A percentile compares a stretch with the other conserved stretches of the same genome.
phyloP scores from a whole-genome alignment of 1,284 basidiomycete species.

The Marasmius sp. region DNA sequence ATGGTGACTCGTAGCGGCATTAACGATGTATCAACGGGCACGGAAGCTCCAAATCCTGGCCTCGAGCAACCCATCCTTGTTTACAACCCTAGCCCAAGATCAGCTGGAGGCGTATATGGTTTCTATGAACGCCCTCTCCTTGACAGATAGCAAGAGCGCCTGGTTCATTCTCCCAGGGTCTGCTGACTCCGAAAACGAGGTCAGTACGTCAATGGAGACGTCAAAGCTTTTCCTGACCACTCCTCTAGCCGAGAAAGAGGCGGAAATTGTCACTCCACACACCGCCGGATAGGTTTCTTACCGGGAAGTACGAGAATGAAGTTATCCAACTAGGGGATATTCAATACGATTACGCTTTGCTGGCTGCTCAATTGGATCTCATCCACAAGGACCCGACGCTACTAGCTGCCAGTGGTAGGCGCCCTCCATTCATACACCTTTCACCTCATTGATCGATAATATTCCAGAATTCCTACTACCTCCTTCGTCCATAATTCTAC shows the following conservation, averaged over 20 bases:
- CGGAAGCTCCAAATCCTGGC: slow-evolving; percentile 70
- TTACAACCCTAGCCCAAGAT: slow-evolving; percentile 64
- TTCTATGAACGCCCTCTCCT: slow-evolving; percentile 86
- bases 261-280: slow-evolving; percentile 75
- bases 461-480: slow-evolving; percentile 61
- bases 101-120: slow-evolving; percentile 85
- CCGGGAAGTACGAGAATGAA: slow-evolving; percentile 66
- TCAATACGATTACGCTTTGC: slow-evolving; percentile 80
- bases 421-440: slow-evolving; percentile 14
- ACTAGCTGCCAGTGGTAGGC: slow-evolving; percentile 37
- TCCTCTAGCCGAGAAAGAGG: slow-evolving; percentile 59
- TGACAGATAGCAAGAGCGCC: slow-evolving; percentile 80
- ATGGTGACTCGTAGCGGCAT: slow-evolving; percentile 57
- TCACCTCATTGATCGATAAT: slow-evolving; percentile 9
- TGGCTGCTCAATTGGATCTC: slow-evolving; percentile 80
- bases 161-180: slow-evolving; percentile 75
- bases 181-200: slow-evolving; percentile 42
- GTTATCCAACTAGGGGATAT: slow-evolving; percentile 84
- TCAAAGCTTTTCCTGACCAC: slow-evolving; percentile 18
- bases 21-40: slow-evolving; percentile 94
- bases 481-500: slow-evolving; percentile 74
- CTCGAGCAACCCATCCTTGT: slow-evolving; percentile 43
- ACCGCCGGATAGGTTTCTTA: slow-evolving; percentile 70
- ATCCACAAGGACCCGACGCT: slow-evolving; percentile 48
- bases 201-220: slow-evolving; percentile 20